Evolutionary conservation across 2,329 filamentous ascomycete genomes (phyloP), one percentile per base, ranked within the genome.

Genomic region (Calcarisporium arbuscula): DNA sequence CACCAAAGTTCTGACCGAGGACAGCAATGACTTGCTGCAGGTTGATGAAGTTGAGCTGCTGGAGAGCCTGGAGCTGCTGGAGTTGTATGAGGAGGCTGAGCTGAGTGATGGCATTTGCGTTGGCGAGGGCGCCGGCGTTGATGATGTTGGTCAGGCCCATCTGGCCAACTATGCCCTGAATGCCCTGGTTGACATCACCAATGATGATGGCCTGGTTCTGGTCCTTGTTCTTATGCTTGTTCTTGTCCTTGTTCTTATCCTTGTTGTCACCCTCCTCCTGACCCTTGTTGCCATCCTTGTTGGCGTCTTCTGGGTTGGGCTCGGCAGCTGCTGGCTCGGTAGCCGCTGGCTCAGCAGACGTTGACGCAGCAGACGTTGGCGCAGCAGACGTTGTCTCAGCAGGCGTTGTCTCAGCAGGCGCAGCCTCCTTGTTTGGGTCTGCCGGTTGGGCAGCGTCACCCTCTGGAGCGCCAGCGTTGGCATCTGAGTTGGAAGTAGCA

Each of bases 61-160:
- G 40, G 15, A 54, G 45, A 30, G 44, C 45, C 25, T 49, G 47
- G 29, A 54, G 45, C 32, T 51, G 45, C 40, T 51, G 43, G 10
- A 53, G 39, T 35, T 53, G 50, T 5, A 42, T 38, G 30, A 54
- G 32, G 16, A 53, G 41, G n/a, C 43, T 30, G 19, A 55, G 28
- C 32, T 50, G 43, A 34, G 52, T 38, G 45, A 46, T 47, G 16
- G 57, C 32, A 36, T 48, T 48, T 28, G 59, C 50, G 35, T 36
- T 28, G 41, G 44, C 39, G 31, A 58, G 34, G 38, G 39, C 30
- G 44, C 50, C 46, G 34, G 51, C 34, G 42, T 49, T 45, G 36
- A 56, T 34, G 34, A 51, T 36, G 15, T 42, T 35, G 19, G 46
- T 42, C 23, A 58, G 40, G 29, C 52, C 51, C 38, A 60, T 48